Percentiles rank a stretch among this genome's conserved stretches.
phyloP scores from a whole-genome alignment of 371 early-diverging fungal species.

The Mucor sp. region DNA sequence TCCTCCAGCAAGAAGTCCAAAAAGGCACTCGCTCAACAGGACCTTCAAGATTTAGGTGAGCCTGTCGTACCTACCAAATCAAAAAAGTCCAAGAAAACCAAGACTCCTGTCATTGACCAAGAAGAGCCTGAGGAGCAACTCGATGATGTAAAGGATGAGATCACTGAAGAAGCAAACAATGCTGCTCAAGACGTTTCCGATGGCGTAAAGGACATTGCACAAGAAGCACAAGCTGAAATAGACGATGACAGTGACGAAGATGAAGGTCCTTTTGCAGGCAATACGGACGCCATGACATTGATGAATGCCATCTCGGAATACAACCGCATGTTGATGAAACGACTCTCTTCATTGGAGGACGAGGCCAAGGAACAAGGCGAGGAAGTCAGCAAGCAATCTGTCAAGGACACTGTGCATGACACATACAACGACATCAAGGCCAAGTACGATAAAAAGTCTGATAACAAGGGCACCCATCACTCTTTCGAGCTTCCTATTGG shows the following conservation, averaged over 20 bases:
- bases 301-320: conserved; percentile 32
- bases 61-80: neutral
- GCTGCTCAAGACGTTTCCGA: neutral
- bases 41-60: neutral
- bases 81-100: neutral
- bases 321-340: conserved; percentile 15
- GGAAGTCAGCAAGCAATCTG: neutral
- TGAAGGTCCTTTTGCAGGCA: neutral
- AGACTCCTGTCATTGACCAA: neutral
- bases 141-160: neutral
- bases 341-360: conserved; percentile 4
- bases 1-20: neutral
- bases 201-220: neutral
- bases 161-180: neutral
- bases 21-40: neutral
- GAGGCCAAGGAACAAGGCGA: conserved; percentile 1
- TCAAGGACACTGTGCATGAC: conserved; percentile 9
- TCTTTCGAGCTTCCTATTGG: conserved; percentile 27
- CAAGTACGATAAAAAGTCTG: conserved; percentile 9
- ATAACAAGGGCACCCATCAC: conserved; percentile 13
- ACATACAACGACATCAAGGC: conserved; percentile 9
- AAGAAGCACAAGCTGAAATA: neutral
- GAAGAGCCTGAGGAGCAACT: neutral
- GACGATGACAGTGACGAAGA: conserved; percentile 5
- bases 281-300: conserved; percentile 12